Conservation (phyloP, 768 basidiomycete species). For the Gautieria morchelliformis region DNA sequence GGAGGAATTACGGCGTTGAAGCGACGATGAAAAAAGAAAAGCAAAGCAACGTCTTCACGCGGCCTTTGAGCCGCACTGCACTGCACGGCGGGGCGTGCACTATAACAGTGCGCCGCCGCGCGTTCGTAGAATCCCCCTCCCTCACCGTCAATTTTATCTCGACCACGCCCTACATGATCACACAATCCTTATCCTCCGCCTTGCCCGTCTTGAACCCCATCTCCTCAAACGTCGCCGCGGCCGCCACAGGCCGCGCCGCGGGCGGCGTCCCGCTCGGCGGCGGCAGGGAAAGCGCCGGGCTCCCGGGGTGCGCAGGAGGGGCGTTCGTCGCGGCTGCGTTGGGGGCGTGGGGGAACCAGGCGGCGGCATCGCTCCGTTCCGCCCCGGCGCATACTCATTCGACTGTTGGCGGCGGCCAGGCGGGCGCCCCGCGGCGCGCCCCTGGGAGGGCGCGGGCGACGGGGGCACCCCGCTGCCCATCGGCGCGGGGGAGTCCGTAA, state of each 20-base stretch:
- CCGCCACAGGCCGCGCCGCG: constrained; percentile 11
- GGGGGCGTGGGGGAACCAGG: too few species aligned
- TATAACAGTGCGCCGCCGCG: too few species aligned
- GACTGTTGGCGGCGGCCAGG: neutral
- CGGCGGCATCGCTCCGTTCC: too few species aligned
- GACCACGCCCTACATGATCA: constrained; percentile 60
- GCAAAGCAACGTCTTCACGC: too few species aligned
- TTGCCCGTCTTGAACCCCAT: constrained; percentile 83
- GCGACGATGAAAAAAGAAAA: too few species aligned
- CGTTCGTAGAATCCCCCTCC: too few species aligned
- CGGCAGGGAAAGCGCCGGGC: neutral
- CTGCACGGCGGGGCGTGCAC: too few species aligned
- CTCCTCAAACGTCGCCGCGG: constrained; percentile 80
- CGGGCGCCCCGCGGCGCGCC: constrained; percentile 14
- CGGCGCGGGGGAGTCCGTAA: constrained; percentile 1
- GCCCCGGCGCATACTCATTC: too few species aligned
- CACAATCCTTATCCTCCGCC: constrained; percentile 73
- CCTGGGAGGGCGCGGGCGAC: constrained; percentile 22
- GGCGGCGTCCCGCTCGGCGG: neutral
- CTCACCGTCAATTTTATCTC: neutral
- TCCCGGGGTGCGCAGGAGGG: neutral
- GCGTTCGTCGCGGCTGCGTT: neutral
- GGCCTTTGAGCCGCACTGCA: too few species aligned
- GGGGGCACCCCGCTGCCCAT: constrained; percentile 3
- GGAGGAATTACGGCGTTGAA: too few species aligned